Evolutionary conservation across 345 rosid genomes (phyloP).

Genomic region (Populus nigra): DNA sequence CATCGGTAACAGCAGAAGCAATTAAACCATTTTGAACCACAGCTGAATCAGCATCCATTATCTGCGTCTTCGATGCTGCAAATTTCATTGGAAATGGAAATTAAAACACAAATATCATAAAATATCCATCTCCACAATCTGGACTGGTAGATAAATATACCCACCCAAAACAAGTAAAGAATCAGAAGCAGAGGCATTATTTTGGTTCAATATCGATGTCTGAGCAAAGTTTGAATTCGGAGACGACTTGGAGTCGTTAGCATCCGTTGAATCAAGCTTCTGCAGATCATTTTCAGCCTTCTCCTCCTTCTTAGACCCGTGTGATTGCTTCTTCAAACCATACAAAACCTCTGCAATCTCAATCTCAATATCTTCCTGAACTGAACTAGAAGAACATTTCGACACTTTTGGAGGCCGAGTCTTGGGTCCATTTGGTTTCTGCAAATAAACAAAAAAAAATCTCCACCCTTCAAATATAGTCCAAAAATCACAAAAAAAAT

Average conservation of each 20-base stretch:
- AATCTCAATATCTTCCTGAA: constrained; percentile 53
- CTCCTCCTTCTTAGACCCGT: constrained; percentile 31
- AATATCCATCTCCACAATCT: neutral
- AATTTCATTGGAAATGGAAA: neutral
- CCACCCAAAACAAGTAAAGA: constrained; percentile 15
- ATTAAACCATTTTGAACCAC: constrained; percentile 9
- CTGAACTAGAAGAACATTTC: constrained; percentile 34
- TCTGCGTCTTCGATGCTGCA: constrained; percentile 37
- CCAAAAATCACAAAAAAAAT: neutral
- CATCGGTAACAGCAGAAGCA: constrained; percentile 19
- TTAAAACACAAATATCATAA: neutral
- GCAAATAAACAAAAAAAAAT: neutral
- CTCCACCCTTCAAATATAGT: constrained; percentile 6
- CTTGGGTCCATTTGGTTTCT: constrained; percentile 41
- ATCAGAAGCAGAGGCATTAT: constrained; percentile 16
- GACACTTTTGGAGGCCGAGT: constrained; percentile 37
- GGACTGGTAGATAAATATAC: neutral
- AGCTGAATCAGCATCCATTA: constrained; percentile 24
- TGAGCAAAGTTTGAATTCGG: neutral
- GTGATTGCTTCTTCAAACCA: constrained; percentile 48
- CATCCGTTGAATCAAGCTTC: constrained; percentile 28
- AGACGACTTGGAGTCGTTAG: constrained; percentile 9
- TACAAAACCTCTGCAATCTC: constrained; percentile 64
- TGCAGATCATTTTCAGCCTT: constrained; percentile 4
- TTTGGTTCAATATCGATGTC: constrained; percentile 7